Percentiles rank a stretch among this genome's conserved stretches.
Evolutionary conservation across 163 green algal species (phyloP).

Genomic region (Coccomyxa subellipsoidea): DNA sequence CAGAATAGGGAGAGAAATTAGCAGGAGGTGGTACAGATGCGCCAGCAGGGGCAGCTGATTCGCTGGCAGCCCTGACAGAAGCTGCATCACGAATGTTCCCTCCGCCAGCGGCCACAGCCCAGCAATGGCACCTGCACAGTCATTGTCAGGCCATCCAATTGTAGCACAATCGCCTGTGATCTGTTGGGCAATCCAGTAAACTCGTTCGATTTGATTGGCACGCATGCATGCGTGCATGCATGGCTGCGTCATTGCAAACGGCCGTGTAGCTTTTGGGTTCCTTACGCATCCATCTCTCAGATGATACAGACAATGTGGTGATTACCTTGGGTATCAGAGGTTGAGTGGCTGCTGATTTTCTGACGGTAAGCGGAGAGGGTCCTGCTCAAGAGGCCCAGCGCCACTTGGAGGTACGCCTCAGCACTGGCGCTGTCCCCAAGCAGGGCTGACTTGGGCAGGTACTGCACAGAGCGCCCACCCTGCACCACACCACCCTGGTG

Average conservation of each 20-base stretch:
- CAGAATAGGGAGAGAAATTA: neutral
- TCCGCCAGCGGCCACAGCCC: constrained; percentile 6
- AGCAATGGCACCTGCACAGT: neutral
- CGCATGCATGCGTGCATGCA: too few relatives aligned
- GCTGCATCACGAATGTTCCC: neutral
- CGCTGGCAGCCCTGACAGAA: neutral
- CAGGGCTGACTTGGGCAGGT: neutral
- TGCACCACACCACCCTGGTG: too few relatives aligned
- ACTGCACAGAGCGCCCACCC: neutral
- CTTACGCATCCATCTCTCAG: too few relatives aligned
- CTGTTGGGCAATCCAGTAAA: too few relatives aligned
- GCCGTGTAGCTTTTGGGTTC: too few relatives aligned
- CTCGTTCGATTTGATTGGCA: too few relatives aligned
- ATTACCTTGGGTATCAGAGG: neutral
- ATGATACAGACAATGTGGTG: neutral
- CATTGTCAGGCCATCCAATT: too few relatives aligned
- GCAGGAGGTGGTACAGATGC: neutral
- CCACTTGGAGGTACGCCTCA: neutral
- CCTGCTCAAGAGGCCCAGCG: neutral
- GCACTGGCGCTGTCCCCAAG: neutral
- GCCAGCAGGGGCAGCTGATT: neutral
- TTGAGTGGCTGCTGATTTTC: too few relatives aligned
- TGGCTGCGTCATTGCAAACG: too few relatives aligned
- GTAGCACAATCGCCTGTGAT: too few relatives aligned
- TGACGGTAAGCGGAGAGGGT: neutral